A percentile compares a stretch with the other conserved stretches of the same genome.
These are phyloP conservation scores for Penicillium sp. DNA, from an alignment of 2,329 filamentous ascomycete species.

Conservation along the genomic window DNA sequence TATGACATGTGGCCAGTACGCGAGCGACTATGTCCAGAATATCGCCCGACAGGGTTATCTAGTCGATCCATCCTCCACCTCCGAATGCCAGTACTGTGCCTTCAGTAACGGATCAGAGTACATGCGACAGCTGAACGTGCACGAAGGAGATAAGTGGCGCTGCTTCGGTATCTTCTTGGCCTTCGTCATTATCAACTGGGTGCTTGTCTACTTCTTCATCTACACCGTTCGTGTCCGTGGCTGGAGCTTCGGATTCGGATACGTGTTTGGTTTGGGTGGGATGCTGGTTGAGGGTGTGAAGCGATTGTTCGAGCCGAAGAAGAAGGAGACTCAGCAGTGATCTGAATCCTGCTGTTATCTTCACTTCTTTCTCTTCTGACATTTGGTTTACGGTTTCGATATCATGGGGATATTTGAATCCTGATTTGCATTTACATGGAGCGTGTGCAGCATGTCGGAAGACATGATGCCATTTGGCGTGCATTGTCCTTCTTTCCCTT, in stretches of 20 bases:
- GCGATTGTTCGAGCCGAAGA: slow-evolving; percentile 28
- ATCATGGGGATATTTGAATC: neutral
- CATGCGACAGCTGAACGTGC: slow-evolving; percentile 58
- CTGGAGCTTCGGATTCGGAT: slow-evolving; percentile 68
- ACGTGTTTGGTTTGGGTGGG: slow-evolving; percentile 53
- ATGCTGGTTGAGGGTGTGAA: slow-evolving; percentile 38
- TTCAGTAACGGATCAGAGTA: slow-evolving; percentile 67
- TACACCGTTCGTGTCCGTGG: slow-evolving; percentile 69
- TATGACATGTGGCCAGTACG: slow-evolving; percentile 65
- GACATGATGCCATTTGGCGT: neutral
- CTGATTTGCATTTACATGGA: slow-evolving; percentile 24
- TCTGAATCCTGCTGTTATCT: neutral
- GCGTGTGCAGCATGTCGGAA: slow-evolving; percentile 3
- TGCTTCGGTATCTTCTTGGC: slow-evolving; percentile 71
- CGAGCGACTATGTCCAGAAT: slow-evolving; percentile 55
- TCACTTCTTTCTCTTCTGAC: neutral
- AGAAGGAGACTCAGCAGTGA: slow-evolving; percentile 20
- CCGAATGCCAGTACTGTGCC: slow-evolving; percentile 68
- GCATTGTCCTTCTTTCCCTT: neutral
- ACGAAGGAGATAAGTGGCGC: slow-evolving; percentile 64
- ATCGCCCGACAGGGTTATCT: slow-evolving; percentile 60
- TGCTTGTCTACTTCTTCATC: slow-evolving; percentile 73
- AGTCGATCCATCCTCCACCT: slow-evolving; percentile 58
- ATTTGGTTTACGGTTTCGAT: slow-evolving; percentile 1
- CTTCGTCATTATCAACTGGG: slow-evolving; percentile 70